These are phyloP conservation scores for Nicotiana rustica DNA, from an alignment of 305 asterid genomes.

Conservation along the genomic window DNA sequence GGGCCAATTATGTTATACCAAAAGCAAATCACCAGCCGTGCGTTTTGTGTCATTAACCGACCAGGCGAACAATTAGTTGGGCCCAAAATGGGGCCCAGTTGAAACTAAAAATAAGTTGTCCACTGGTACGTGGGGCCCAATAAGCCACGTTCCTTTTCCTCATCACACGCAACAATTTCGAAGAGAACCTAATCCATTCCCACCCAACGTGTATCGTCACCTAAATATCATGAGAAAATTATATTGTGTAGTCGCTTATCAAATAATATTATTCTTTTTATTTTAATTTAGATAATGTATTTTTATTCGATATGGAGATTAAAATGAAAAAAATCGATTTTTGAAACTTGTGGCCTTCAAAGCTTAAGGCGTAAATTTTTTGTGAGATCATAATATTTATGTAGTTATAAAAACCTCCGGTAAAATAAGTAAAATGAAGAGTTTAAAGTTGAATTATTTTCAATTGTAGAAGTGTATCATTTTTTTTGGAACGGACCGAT, in stretches of 20 bases:
- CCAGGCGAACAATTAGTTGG: conserved; percentile 37
- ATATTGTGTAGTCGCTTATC: too few species aligned
- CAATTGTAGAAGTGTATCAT: too few species aligned
- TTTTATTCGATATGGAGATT: too few species aligned
- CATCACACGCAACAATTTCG: conserved; percentile 39
- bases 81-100: conserved; percentile 23
- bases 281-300: not conserved
- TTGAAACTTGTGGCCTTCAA: too few species aligned
- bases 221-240: conserved; percentile 1
- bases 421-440: too few species aligned
- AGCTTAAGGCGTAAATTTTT: too few species aligned
- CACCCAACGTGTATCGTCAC: conserved; percentile 38
- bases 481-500: too few species aligned
- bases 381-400: too few species aligned
- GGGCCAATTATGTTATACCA: not conserved
- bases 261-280: not conserved
- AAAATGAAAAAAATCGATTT: too few species aligned
- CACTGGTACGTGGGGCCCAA: conserved; percentile 34
- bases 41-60: conserved; percentile 42
- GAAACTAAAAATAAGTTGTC: not conserved
- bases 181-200: conserved; percentile 28
- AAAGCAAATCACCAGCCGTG: conserved; percentile 31
- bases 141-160: conserved; percentile 42
- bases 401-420: too few species aligned
- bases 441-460: too few species aligned